phyloP scores from a whole-genome alignment of 2,329 filamentous ascomycete species.

The Ophiostoma sp. region DNA sequence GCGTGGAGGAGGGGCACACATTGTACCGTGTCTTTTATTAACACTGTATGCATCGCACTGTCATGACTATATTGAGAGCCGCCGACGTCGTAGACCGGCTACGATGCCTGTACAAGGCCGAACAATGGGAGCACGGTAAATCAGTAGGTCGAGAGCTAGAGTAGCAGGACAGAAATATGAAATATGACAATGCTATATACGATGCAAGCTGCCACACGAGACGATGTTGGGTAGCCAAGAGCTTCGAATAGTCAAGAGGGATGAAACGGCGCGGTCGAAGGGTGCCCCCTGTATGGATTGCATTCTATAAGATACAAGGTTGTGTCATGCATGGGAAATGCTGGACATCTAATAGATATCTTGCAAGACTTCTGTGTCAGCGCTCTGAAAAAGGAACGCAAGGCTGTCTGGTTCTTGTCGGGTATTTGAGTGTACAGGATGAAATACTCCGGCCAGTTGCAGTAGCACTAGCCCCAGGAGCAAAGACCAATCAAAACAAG shows the following conservation, averaged over 20 bases:
- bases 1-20: slow-evolving; percentile 1
- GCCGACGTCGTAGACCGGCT: too few relatives aligned
- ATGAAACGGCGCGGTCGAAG: neutral
- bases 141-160: too few relatives aligned
- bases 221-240: neutral
- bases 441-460: neutral
- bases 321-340: neutral
- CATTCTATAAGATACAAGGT: neutral
- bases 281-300: neutral
- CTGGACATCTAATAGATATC: too few relatives aligned
- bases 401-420: neutral
- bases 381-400: neutral
- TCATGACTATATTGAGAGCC: too few relatives aligned
- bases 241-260: neutral
- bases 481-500: neutral
- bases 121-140: too few relatives aligned
- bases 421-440: neutral
- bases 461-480: neutral
- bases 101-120: too few relatives aligned
- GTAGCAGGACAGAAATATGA: neutral
- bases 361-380: too few relatives aligned
- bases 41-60: neutral
- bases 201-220: neutral
- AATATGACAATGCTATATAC: neutral
- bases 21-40: neutral